Evolutionary conservation across 768 basidiomycete genomes (phyloP), one percentile per base, ranked within the genome.

Genomic region (Tricholoma saponaceum): DNA sequence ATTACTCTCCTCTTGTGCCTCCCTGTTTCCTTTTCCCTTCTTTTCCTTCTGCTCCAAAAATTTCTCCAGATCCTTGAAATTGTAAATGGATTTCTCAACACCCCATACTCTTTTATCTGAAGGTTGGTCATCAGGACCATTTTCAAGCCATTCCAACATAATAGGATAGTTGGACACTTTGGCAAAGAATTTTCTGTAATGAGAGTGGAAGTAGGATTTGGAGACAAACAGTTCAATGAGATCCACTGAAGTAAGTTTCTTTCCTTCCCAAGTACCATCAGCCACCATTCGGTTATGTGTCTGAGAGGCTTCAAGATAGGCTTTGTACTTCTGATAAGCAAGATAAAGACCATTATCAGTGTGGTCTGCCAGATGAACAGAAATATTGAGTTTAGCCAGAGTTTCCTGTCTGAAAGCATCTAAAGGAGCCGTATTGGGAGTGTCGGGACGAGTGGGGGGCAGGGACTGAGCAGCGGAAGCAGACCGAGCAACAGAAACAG

Each of bases 161-260:
- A 33, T 22, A 9, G 30, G 16, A 18, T 55, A 30, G 6, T 55
- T 5, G 1, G 54, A 25, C 3, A 55, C 26, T 12, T 41, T 55
- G 14, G 20, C 16, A 20, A 55, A 55, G 23, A 41, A 25, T 20
- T 8, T 25, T 12, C 22, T 32, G 41, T 41, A 55, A 12, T 55
- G 54, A 3, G 35, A 44, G 30, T 55, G 44, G 16, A 44, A 55
- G 46, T 4, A 46, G 10, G 41, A 55, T 46, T 46, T 55, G 5
- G 54, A 55, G 20, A 55, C 54, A 55, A 55, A 55, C 7, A 55
- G 22, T 41, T 55, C 20, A n/a, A 44, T 30, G 14, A 55, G 14
- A 18, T 55, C 54, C 23, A n/a, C 7, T 28, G 18, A 26, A 23
- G 37, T 28, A 41, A 41, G 54, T 9, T n/a, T 26, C 7, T 25